Conservation (phyloP, 2,329 filamentous ascomycete species). For the Calonectria multiphialidica region DNA sequence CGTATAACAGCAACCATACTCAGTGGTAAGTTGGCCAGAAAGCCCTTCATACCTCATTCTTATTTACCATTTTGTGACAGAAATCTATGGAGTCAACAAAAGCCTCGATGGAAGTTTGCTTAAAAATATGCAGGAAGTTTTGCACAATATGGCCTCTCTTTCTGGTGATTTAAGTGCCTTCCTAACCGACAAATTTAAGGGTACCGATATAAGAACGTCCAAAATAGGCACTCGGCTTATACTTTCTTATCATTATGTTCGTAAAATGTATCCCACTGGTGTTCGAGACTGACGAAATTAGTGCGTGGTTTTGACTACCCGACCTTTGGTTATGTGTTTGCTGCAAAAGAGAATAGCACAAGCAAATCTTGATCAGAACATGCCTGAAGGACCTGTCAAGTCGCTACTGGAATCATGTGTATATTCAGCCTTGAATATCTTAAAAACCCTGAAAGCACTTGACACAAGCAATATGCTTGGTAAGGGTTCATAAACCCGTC, state of each 20-base stretch:
- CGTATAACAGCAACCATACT: conserved; percentile 5
- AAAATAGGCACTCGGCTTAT: conserved; percentile 5
- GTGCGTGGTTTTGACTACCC: conserved; percentile 13
- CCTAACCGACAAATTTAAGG: not conserved
- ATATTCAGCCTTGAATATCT: conserved; percentile 7
- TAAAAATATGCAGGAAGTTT: conserved; percentile 10
- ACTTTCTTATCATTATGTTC: conserved; percentile 8
- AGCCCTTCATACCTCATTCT: too few relatives aligned
- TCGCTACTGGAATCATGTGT: conserved; percentile 4
- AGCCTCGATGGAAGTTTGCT: conserved; percentile 14
- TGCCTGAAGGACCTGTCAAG: conserved; percentile 1
- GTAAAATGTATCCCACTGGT: not conserved
- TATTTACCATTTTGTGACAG: not conserved
- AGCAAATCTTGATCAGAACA: not conserved
- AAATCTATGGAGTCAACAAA: conserved; percentile 15
- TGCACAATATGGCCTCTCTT: not conserved
- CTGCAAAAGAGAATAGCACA: not conserved
- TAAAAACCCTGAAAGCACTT: conserved; percentile 4
- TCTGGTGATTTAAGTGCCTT: not conserved
- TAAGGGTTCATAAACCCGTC: not conserved
- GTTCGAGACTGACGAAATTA: not conserved
- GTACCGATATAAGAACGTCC: not conserved
- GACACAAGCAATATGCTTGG: not conserved
- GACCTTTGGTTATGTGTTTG: conserved; percentile 9
- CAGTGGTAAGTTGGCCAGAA: not conserved